Evolutionary conservation across 129 eudicot genomes (phyloP).

Genomic region (Arctium minus): DNA sequence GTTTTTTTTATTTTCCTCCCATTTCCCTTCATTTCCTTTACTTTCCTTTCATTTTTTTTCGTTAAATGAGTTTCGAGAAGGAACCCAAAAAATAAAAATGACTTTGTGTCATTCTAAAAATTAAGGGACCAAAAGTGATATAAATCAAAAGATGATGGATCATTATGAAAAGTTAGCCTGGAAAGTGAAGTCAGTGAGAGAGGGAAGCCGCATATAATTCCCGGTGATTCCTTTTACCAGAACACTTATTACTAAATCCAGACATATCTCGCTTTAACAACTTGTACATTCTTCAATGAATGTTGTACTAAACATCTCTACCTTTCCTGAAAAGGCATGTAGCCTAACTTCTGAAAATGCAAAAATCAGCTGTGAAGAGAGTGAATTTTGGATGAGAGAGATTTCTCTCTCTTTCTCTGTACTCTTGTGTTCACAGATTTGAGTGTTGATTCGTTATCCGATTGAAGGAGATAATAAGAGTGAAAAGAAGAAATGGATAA

Average conservation of each 20-base stretch:
- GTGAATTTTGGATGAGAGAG: constrained; percentile 1
- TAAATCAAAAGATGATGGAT: not conserved
- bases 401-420: constrained; percentile 1
- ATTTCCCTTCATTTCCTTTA: no score
- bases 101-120: not conserved
- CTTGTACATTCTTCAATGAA: not conserved
- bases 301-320: not conserved
- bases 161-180: constrained; percentile 6
- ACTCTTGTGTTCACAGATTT: not conserved
- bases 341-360: not conserved
- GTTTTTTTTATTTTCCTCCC: no score
- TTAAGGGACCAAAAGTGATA: constrained; percentile 1
- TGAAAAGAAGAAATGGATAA: constrained; percentile 50
- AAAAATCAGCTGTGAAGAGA: not conserved
- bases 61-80: not conserved
- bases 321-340: not conserved
- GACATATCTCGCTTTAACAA: not conserved
- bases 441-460: not conserved
- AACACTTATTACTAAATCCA: not conserved
- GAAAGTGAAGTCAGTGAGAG: not conserved
- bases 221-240: constrained; percentile 15
- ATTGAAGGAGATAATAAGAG: not conserved
- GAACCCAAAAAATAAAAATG: not conserved
- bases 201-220: constrained; percentile 3
- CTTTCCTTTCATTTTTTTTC: no score